Evolutionary conservation across 1,284 basidiomycete species (phyloP), one percentile per base, ranked within the genome.

Genomic region (Puccinia brachypodii): DNA sequence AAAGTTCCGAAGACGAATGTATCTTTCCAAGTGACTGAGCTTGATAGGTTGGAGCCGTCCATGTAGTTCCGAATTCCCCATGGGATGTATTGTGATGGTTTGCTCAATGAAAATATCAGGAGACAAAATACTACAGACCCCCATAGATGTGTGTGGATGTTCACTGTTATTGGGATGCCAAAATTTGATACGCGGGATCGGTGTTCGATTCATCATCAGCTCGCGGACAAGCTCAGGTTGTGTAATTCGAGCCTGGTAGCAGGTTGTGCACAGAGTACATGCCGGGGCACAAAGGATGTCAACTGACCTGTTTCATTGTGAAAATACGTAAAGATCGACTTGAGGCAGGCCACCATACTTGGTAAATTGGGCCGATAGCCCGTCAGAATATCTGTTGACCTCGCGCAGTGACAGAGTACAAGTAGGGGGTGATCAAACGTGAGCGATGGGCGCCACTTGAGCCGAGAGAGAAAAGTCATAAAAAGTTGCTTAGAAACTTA

Each of bases 81-180:
- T 22, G 79, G 79, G 14, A 74, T 50, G 38, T 74, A 81, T 53
- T 74, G 69, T 38, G 71, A 64, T 14, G 79, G 72, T 38, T 53
- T 50, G 22, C 44, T 75, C 31, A 81, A 47, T 38, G 87, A 87
- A 71, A 92, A 86, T 76, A 94, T 88, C 84, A 91, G 89, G 25
- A 88, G 84, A 44, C 88, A 80, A 85, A 95, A 94, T 75, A 93
- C 85, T 14, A 91, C 85, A 22, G 92, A 91, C 40, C 92, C 94
- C 88, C 91, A 90, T 9, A 95, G 88, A 85, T 96, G 95, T 75
- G 90, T 93, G 87, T 95, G 94, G 76, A 96, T 95, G 87, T 97
- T 96, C 83, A 96, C 93, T 94, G 31, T 1, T 36, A 31, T 4
- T 69, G 22, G 11, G 19, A 56, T 53, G 42, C 47, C 47, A 22